phyloP scores from a whole-genome alignment of 1,284 basidiomycete genomes.

The Sparassis latifolia region DNA sequence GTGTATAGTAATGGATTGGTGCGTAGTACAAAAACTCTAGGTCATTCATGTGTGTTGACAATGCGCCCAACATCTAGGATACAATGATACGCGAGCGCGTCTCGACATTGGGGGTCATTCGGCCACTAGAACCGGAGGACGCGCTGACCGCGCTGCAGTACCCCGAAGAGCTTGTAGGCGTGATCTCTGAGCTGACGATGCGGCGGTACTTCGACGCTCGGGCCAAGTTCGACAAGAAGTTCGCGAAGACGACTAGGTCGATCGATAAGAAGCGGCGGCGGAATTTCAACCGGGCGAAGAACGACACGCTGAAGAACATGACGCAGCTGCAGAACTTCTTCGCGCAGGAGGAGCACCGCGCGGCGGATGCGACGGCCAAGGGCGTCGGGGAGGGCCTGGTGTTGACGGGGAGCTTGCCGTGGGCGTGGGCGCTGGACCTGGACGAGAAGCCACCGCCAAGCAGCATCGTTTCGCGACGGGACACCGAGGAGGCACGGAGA shows the following conservation, averaged over 20 bases:
- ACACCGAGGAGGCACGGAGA: constrained; percentile 67
- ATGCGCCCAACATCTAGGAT: constrained; percentile 20
- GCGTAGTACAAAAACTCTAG: constrained; percentile 16
- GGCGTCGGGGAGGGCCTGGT: constrained; percentile 45
- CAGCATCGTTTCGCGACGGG: constrained; percentile 72
- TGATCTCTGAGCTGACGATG: constrained; percentile 56
- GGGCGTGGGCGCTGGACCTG: constrained; percentile 72
- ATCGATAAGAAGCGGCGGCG: constrained; percentile 57
- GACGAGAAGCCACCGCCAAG: constrained; percentile 75
- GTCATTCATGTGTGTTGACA: not conserved
- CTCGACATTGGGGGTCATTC: constrained; percentile 47
- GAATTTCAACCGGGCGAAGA: constrained; percentile 53
- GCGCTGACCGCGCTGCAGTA: constrained; percentile 47
- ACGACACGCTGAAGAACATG: constrained; percentile 48
- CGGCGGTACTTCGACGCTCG: constrained; percentile 60
- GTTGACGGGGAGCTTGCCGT: constrained; percentile 51
- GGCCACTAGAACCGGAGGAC: constrained; percentile 50
- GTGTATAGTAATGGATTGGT: constrained; percentile 52
- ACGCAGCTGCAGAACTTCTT: constrained; percentile 35
- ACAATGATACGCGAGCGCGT: constrained; percentile 74
- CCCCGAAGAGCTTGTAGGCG: constrained; percentile 57
- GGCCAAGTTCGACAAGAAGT: constrained; percentile 56
- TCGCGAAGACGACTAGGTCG: constrained; percentile 41
- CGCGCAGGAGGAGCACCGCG: constrained; percentile 15
- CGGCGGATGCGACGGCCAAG: constrained; percentile 25